Conservation (phyloP, 2,329 filamentous ascomycete species). For the Fusarium albosuccineum region DNA sequence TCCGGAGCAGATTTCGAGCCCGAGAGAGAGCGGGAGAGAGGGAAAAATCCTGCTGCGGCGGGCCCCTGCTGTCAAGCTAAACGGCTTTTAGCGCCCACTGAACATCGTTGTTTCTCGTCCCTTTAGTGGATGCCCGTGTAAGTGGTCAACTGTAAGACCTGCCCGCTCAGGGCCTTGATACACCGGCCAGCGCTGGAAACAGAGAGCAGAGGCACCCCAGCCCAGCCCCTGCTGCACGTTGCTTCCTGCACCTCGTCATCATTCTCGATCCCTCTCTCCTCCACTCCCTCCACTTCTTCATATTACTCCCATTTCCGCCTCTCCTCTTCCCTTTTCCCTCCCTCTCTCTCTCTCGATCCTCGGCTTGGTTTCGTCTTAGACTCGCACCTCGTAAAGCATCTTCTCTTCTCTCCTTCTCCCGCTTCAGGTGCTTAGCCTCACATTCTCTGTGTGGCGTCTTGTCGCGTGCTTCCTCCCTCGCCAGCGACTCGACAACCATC, state of each 20-base stretch:
- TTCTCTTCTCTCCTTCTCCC: slow-evolving; percentile 26
- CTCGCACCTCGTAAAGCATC: slow-evolving; percentile 37
- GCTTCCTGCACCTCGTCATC: slow-evolving; percentile 48
- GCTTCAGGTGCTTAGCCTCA: slow-evolving; percentile 32
- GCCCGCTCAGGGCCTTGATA: slow-evolving; percentile 29
- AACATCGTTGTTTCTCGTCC: slow-evolving; percentile 12
- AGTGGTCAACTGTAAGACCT: slow-evolving; percentile 38
- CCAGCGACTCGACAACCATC: slow-evolving; percentile 40
- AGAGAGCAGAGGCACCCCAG: slow-evolving; percentile 13
- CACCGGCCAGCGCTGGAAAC: slow-evolving; percentile 9
- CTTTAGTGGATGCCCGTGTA: slow-evolving; percentile 31
- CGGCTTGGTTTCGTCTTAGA: slow-evolving; percentile 40
- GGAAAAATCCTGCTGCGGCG: slow-evolving; percentile 36
- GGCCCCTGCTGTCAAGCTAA: slow-evolving; percentile 32
- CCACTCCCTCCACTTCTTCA: slow-evolving; percentile 41
- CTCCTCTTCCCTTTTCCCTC: slow-evolving; percentile 33
- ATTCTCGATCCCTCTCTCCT: slow-evolving; percentile 45
- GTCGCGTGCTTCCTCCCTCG: slow-evolving; percentile 45
- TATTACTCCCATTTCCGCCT: slow-evolving; percentile 43
- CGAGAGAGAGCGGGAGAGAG: not conserved
- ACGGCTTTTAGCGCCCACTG: slow-evolving; percentile 34
- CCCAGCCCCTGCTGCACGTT: slow-evolving; percentile 38
- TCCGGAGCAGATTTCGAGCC: slow-evolving; percentile 38
- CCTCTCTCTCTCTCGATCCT: slow-evolving; percentile 37
- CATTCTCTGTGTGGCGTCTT: slow-evolving; percentile 41